Conservation (phyloP, 2,329 filamentous ascomycete genomes). For the Diaporthe ampelina region DNA sequence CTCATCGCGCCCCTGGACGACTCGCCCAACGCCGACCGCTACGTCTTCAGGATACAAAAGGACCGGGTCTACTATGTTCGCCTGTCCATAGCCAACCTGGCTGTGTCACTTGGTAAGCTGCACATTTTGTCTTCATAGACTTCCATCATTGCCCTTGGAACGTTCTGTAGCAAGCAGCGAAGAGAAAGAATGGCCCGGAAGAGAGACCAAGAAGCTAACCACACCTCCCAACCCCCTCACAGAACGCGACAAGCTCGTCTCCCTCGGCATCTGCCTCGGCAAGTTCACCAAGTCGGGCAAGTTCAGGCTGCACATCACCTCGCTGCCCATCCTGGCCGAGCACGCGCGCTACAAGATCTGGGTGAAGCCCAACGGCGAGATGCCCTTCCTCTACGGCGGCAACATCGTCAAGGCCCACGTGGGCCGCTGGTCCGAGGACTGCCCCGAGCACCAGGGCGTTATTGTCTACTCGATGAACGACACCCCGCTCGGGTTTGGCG, state of each 20-base stretch:
- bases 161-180: no score
- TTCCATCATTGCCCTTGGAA: neutral
- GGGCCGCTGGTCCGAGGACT: slow-evolving; percentile 90
- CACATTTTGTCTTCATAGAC: neutral
- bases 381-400: slow-evolving; percentile 96
- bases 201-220: neutral
- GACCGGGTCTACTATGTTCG: slow-evolving; percentile 93
- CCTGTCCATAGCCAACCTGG: slow-evolving; percentile 90
- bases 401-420: slow-evolving; percentile 81
- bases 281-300: slow-evolving; percentile 98
- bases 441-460: slow-evolving; percentile 91
- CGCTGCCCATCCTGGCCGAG: slow-evolving; percentile 85
- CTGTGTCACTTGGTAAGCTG: slow-evolving; percentile 83
- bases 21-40: slow-evolving; percentile 78
- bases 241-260: slow-evolving; percentile 40
- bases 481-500: slow-evolving; percentile 92
- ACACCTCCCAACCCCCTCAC: neutral
- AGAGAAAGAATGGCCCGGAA: neutral
- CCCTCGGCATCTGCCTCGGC: slow-evolving; percentile 58
- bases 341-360: slow-evolving; percentile 97
- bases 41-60: slow-evolving; percentile 88
- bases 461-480: slow-evolving; percentile 94
- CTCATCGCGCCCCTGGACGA: slow-evolving; percentile 82
- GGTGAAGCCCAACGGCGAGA: slow-evolving; percentile 96
- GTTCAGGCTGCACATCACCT: slow-evolving; percentile 94